These are phyloP conservation scores for Ustilago crameri DNA, from an alignment of 1,284 basidiomycete species.

Conservation along the genomic window DNA sequence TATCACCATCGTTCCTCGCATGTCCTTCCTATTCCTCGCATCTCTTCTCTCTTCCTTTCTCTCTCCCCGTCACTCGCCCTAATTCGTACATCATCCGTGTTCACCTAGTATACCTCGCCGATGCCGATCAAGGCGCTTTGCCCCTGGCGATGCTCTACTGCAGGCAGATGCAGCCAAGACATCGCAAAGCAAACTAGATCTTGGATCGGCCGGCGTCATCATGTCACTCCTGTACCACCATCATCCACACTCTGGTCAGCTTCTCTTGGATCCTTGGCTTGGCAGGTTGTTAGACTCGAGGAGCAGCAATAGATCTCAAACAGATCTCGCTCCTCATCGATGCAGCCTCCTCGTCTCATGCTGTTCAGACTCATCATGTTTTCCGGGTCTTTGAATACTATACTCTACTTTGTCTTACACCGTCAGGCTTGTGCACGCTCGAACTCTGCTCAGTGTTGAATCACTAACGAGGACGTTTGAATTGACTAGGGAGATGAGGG, in stretches of 20 bases:
- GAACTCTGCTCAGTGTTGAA: no score
- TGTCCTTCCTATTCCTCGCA: slow-evolving; percentile 8
- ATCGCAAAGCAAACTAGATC: background rate
- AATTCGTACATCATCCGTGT: slow-evolving; percentile 9
- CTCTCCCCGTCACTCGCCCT: slow-evolving; percentile 15
- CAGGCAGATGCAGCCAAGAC: slow-evolving; percentile 26
- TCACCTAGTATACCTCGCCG: slow-evolving; percentile 29
- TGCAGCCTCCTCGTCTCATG: background rate
- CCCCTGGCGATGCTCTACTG: background rate
- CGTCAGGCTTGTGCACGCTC: no score
- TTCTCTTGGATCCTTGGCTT: background rate
- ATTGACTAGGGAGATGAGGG: background rate
- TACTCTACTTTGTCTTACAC: slow-evolving; percentile 2
- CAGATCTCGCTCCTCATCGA: slow-evolving; percentile 1
- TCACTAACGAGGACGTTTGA: no score
- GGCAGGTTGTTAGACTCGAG: background rate
- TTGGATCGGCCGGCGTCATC: background rate
- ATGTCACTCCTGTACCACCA: slow-evolving; percentile 16
- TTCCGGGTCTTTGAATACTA: slow-evolving; percentile 19
- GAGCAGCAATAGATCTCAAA: slow-evolving; percentile 12
- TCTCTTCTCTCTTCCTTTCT: slow-evolving; percentile 16
- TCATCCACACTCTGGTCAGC: background rate
- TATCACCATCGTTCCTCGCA: slow-evolving; percentile 25
- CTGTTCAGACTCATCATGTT: background rate
- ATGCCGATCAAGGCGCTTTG: background rate